phyloP scores from a whole-genome alignment of 148 eudicot genomes.

The Pharnaceum exiguum region DNA sequence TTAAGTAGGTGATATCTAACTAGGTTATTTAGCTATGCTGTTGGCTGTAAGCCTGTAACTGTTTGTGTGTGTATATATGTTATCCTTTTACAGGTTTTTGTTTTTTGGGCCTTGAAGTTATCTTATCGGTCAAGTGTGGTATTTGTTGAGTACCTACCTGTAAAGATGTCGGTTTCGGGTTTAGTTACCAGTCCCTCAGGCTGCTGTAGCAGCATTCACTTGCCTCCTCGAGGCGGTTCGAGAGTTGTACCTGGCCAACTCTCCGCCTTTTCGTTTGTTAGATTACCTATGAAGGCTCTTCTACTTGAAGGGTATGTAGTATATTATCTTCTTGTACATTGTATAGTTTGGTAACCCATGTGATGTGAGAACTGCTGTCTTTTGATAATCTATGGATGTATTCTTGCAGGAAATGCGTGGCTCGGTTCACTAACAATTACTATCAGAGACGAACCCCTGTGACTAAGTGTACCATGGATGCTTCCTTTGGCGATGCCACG shows the following conservation, averaged over 20 bases:
- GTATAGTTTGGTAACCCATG: constrained; percentile 3
- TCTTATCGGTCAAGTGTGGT: neutral
- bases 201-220: constrained; percentile 40
- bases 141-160: constrained; percentile 2
- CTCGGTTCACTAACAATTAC: constrained; percentile 25
- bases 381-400: constrained; percentile 3
- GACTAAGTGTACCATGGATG: constrained; percentile 68
- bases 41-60: too few species aligned
- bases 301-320: constrained; percentile 31
- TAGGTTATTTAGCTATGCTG: too few species aligned
- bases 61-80: neutral
- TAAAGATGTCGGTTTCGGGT: constrained; percentile 46
- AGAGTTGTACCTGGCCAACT: constrained; percentile 24
- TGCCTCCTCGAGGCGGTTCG: constrained; percentile 30
- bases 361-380: constrained; percentile 8
- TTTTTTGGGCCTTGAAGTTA: neutral
- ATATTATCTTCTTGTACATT: neutral
- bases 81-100: neutral
- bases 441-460: constrained; percentile 13
- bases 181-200: constrained; percentile 44
- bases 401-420: constrained; percentile 35
- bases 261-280: constrained; percentile 16
- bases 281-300: constrained; percentile 20
- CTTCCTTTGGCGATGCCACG: constrained; percentile 60
- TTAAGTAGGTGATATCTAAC: too few species aligned